Conservation (phyloP, 2,329 filamentous ascomycete species). For the Pestalotiopsis sp. region DNA sequence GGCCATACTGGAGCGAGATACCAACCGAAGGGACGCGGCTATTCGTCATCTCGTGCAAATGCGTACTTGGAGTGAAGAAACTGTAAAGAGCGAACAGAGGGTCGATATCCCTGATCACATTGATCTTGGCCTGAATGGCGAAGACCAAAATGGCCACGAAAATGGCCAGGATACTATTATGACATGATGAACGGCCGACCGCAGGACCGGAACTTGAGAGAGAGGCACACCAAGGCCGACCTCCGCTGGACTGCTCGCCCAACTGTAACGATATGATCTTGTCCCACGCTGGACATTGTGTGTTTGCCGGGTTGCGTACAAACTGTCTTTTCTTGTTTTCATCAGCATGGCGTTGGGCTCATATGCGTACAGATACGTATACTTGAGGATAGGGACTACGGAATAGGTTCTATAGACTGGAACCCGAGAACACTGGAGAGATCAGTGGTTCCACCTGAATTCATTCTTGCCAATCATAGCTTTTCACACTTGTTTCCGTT, state of each 20-base stretch:
- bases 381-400: not conserved
- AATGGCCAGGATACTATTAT: constrained; percentile 55
- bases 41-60: constrained; percentile 81
- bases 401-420: not conserved
- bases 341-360: not conserved
- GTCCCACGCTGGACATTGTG: not conserved
- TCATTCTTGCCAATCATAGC: not conserved
- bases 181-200: constrained; percentile 24
- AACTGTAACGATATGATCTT: not conserved
- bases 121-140: constrained; percentile 38
- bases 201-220: not conserved
- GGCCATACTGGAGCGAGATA: constrained; percentile 76
- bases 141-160: constrained; percentile 29
- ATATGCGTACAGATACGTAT: not conserved
- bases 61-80: constrained; percentile 80
- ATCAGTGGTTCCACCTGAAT: not conserved
- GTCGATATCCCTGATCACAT: constrained; percentile 42
- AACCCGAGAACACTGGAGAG: not conserved
- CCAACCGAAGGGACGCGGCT: constrained; percentile 74
- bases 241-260: not conserved
- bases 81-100: constrained; percentile 46
- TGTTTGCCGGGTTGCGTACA: not conserved
- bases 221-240: not conserved
- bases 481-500: not conserved
- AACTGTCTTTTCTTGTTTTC: not conserved